Evolutionary conservation across 306 rosid genomes (phyloP), one percentile per base, ranked within the genome.

Genomic region (Prunus dulcis): DNA sequence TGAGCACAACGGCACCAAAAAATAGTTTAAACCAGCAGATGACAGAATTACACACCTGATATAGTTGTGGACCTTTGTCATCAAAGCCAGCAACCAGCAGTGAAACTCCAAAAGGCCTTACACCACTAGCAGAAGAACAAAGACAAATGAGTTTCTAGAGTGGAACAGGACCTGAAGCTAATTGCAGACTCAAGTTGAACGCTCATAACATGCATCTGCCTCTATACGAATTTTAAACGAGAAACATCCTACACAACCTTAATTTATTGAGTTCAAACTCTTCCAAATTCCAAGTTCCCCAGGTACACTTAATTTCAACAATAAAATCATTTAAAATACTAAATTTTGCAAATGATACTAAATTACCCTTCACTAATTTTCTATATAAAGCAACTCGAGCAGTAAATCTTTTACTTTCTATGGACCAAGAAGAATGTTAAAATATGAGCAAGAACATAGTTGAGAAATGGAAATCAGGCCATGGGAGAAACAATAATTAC

Each of bases 71-170:
- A 6, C 97, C 97, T 34, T 91, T 88, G 75, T 89, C 91, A 72
- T 89, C 95, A 79, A 86, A 91, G 74, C 97, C 91, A 57, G 97
- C 95, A 79, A 91, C 88, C 74, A 91, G 87, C 47, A 91, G 79
- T n/a, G 97, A 89, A 77, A 91, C 95, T 80, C 97, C 97, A 78
- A 91, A 91, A 28, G 97, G 97, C 87, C 97, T 86, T 62, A 89
- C 97, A 82, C 95, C 97, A 80, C 97, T 91, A 50, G 70, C 38
- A 25, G 19, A 30, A 68, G 57, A 53, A 64, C 47, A 64, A 32
- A 23, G 25, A 69, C 49, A 14, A 60, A 50, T 64, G 65, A 30
- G 75, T n/a, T 47, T 66, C 62, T 57, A 74, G 53, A n/a, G 23
- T 2, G 9, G 62, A 52, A 71, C 9, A 53, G 43, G 47, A 18